Evolutionary conservation across 345 rosid genomes (phyloP).

Genomic region (Heritiera littoralis): DNA sequence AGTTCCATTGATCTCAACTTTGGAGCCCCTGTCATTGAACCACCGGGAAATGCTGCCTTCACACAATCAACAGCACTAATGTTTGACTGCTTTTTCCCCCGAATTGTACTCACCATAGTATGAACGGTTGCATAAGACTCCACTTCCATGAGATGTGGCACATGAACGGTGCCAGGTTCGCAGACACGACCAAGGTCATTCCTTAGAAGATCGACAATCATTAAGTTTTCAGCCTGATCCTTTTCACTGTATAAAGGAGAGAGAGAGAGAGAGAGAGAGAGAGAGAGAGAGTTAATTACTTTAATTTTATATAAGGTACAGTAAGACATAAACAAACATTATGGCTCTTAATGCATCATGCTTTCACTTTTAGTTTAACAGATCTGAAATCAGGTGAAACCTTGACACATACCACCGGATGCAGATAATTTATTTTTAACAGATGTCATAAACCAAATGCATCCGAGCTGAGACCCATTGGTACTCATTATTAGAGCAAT

Average conservation of each 20-base stretch:
- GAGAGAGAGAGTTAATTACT: not conserved
- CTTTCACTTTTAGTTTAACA: not conserved
- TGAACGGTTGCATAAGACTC: slow-evolving; percentile 97
- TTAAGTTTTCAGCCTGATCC: slow-evolving; percentile 96
- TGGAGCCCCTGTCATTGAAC: slow-evolving; percentile 99
- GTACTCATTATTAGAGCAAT: no score
- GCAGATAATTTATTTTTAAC: no score
- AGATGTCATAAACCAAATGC: no score
- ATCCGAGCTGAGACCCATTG: no score
- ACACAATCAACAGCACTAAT: slow-evolving; percentile 71
- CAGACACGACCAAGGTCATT: slow-evolving; percentile 95
- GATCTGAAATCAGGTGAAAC: not conserved
- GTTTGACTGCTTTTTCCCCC: slow-evolving; percentile 60
- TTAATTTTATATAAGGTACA: not conserved
- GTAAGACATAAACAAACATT: not conserved
- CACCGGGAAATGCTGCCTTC: slow-evolving; percentile 91
- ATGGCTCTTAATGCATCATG: not conserved
- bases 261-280: slow-evolving; percentile 5
- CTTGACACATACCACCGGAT: not conserved
- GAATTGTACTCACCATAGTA: slow-evolving; percentile 91
- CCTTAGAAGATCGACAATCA: slow-evolving; percentile 95
- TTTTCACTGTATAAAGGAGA: slow-evolving; percentile 63
- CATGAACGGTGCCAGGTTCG: slow-evolving; percentile 87
- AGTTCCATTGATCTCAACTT: slow-evolving; percentile 89
- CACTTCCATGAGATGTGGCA: slow-evolving; percentile 92